Percentiles rank a stretch among this genome's conserved stretches.
Conservation (phyloP, 148 eudicot genomes). For the Persicaria tinctoria region DNA sequence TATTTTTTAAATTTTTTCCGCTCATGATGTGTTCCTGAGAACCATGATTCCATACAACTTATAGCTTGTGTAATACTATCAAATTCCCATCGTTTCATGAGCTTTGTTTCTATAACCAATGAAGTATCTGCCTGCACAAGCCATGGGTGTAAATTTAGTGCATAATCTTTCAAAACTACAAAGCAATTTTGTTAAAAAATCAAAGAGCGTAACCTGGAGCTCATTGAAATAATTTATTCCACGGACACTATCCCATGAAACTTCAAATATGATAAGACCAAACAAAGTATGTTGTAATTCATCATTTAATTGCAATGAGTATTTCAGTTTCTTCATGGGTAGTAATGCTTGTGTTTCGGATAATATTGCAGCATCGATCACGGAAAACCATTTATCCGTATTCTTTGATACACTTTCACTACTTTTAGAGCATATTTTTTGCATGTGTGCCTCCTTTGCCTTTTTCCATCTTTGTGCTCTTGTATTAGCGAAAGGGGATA, state of each 20-base stretch:
- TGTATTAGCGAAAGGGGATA: slow-evolving; percentile 86
- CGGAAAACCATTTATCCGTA: slow-evolving; percentile 52
- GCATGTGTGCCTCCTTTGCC: slow-evolving; percentile 35
- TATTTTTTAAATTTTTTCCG: slow-evolving; percentile 29
- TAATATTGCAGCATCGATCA: slow-evolving; percentile 57
- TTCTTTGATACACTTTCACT: slow-evolving; percentile 33
- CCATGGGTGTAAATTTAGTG: slow-evolving; percentile 11
- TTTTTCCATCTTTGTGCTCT: slow-evolving; percentile 50
- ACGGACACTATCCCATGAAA: slow-evolving; percentile 67
- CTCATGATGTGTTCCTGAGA: slow-evolving; percentile 59
- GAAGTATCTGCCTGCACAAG: slow-evolving; percentile 66
- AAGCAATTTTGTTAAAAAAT: slow-evolving; percentile 9
- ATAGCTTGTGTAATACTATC: slow-evolving; percentile 74
- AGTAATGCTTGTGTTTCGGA: slow-evolving; percentile 59
- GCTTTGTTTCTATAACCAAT: slow-evolving; percentile 70
- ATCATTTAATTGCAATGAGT: slow-evolving; percentile 53
- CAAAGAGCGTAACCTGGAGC: slow-evolving; percentile 58
- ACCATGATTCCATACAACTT: slow-evolving; percentile 57
- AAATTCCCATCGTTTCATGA: slow-evolving; percentile 91
- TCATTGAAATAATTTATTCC: slow-evolving; percentile 84
- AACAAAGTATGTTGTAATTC: slow-evolving; percentile 66
- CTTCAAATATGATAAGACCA: slow-evolving; percentile 87
- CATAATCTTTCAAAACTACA: slow-evolving; percentile 1
- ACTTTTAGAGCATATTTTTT: slow-evolving; percentile 16
- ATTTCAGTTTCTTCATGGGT: slow-evolving; percentile 63